A percentile compares a stretch with the other conserved stretches of the same genome.
phyloP scores from a whole-genome alignment of 2,329 filamentous ascomycete species.

The Rhinocladiella mackenziei region DNA sequence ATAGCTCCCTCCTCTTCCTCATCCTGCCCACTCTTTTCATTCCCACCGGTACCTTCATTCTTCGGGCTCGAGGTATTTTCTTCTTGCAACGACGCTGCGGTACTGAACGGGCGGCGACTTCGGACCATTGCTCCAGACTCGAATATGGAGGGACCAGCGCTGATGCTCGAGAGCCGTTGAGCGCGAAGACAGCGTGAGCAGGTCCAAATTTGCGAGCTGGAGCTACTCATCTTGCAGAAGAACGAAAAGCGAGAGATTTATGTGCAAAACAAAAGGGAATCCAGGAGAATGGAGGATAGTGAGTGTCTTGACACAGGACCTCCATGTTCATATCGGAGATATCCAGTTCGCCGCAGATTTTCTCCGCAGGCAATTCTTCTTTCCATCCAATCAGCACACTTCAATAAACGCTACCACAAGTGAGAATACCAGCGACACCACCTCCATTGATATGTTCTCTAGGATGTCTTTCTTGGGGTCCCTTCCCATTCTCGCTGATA shows the following conservation, averaged over 20 bases:
- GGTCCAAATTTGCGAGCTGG: constrained; percentile 22
- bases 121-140: background rate
- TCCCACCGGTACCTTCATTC: background rate
- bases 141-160: constrained; percentile 3
- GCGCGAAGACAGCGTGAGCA: constrained; percentile 25
- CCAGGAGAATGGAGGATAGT: background rate
- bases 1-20: constrained; percentile 51
- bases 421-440: no score
- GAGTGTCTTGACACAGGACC: no score
- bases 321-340: background rate
- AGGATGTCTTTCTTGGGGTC: no score
- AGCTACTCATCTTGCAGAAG: constrained; percentile 20
- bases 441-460: no score
- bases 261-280: constrained; percentile 1
- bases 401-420: no score
- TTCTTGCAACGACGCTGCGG: constrained; percentile 1
- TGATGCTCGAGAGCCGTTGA: constrained; percentile 20
- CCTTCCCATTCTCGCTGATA: no score
- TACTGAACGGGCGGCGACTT: constrained; percentile 15
- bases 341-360: constrained; percentile 1
- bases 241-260: background rate
- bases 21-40: constrained; percentile 6
- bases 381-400: no score
- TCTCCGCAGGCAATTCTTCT: no score
- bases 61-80: constrained; percentile 7